Evolutionary conservation across 352 stramenopile genomes (phyloP), one percentile per base, ranked within the genome.

Genomic region (Phytophthora rubi): DNA sequence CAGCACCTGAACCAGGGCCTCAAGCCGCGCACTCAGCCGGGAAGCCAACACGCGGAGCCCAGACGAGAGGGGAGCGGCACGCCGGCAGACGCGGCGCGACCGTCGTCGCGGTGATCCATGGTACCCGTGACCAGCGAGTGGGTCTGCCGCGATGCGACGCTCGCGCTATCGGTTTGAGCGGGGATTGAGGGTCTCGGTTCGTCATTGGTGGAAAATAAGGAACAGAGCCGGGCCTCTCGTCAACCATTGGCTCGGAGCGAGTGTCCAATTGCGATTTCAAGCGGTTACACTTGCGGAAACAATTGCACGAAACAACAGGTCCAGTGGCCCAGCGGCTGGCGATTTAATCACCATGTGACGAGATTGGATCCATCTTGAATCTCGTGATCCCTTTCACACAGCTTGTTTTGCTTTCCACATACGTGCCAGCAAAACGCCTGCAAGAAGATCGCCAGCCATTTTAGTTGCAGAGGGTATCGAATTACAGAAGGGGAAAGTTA

Each of bases 161-260:
- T 54, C 32, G 7, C 3, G 47, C 30, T 6, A 49, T 62, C 57
- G 30, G 2, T 28, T 59, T 44, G 39, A n/a, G 15, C 23, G 16
- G 18, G 42, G 6, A 10, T 15, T 47, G 33, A 7, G 23, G 4
- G 13, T 9, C 28, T 42, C 32, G 28, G 65, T 62, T 73, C 59
- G 59, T 69, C 59, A 73, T 73, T 73, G 59, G 65, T 47, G 23
- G 58, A 69, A 69, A 30, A 30, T 49, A 55, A 26, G 47, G n/a
- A 10, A 12, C 39, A 71, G 64, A 51, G 39, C 16, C 30, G 64
- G 57, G 55, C 5, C 59, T 30, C 28, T 63, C 45, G 30, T 57
- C 45, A 52, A 52, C 10, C 39, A 47, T 47, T 47, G 39, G 39
- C 39, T 18, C 39, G 13, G 4, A 47, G 39, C 15, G 39, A 47